Evolutionary conservation across 2,329 filamentous ascomycete species (phyloP), one percentile per base, ranked within the genome.

Genomic region (Sclerotinia minor): DNA sequence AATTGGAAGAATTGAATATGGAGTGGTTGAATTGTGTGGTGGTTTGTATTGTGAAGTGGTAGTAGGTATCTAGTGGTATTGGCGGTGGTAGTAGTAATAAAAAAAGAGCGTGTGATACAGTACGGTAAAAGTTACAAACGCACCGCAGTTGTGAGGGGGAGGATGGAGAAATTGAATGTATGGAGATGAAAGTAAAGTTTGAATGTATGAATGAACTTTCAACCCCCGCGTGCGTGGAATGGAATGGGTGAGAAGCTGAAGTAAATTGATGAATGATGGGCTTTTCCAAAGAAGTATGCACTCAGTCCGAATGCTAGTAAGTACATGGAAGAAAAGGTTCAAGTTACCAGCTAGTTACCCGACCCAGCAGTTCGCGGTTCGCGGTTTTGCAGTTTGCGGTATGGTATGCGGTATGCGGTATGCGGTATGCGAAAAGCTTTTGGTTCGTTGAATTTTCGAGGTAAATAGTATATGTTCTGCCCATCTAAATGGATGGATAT

Each of bases 191-290:
- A n/a, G n/a, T n/a, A n/a, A 3, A 38, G 38, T 38, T 11, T 38
- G 38, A 13, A 13, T 38, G 38, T 38, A 3, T 38, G 38, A 13
- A 38, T n/a, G n/a, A n/a, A n/a, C n/a, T n/a, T n/a, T 11, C 1
- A 24, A 49, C 8, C 17, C 0, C 54, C 21, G 35, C 54, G 35
- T 21, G 21, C 54, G 35, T 58, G 41, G 24, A 7, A 5, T n/a
- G 24, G 19, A 13, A 15, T 58, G 32, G 35, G 55, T 58, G 55
- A 41, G 55, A 58, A 58, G 55, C 26, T 58, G 55, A 58, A 41
- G 26, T 44, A 19, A 58, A 41, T 26, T 38, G 55, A 41, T 15
- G 17, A 41, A 44, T 38, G 55, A 41, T 15, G 17, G 29, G 24
- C 38, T 15, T 45, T 17, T 21, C 35, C 1, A 11, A 21, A 26